Evolutionary conservation across 139 green algal species (phyloP).

Genomic region (Picochlorum costavermella): DNA sequence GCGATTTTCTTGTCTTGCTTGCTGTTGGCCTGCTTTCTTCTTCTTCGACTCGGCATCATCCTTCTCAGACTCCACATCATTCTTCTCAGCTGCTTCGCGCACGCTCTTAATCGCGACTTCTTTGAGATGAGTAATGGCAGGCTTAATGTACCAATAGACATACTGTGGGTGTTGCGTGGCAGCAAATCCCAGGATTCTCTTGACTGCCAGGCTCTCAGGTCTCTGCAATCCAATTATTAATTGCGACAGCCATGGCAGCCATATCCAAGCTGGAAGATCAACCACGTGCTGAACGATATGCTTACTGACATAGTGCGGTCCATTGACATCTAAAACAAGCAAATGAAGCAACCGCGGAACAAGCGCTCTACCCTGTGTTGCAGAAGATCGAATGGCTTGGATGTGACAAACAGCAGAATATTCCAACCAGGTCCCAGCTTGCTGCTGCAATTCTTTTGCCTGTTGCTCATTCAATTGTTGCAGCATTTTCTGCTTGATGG

Average conservation of each 20-base stretch:
- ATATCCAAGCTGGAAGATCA: conserved; percentile 77
- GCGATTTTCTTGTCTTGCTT: neutral
- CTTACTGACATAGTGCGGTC: conserved; percentile 30
- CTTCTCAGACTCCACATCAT: conserved; percentile 10
- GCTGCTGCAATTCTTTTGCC: neutral
- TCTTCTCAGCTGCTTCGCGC: conserved; percentile 11
- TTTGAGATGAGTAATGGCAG: conserved; percentile 63
- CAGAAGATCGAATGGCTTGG: conserved; percentile 45
- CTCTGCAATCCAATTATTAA: conserved; percentile 77
- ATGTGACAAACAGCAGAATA: conserved; percentile 78
- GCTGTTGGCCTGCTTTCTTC: neutral
- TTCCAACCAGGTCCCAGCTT: conserved; percentile 55
- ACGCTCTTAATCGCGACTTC: conserved; percentile 48
- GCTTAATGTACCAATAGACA: conserved; percentile 85
- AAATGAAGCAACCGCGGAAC: conserved; percentile 78
- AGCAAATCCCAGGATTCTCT: conserved; percentile 39
- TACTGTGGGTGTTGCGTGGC: conserved; percentile 57
- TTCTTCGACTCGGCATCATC: neutral
- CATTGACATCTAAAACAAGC: conserved; percentile 78
- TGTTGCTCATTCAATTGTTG: conserved; percentile 7
- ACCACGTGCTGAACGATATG: conserved; percentile 24
- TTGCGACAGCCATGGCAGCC: conserved; percentile 89
- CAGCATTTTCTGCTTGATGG: neutral
- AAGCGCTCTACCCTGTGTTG: conserved; percentile 39
- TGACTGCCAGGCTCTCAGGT: conserved; percentile 56